phyloP scores from a whole-genome alignment of 495 filamentous ascomycete species.

The Penicillium canescens region DNA sequence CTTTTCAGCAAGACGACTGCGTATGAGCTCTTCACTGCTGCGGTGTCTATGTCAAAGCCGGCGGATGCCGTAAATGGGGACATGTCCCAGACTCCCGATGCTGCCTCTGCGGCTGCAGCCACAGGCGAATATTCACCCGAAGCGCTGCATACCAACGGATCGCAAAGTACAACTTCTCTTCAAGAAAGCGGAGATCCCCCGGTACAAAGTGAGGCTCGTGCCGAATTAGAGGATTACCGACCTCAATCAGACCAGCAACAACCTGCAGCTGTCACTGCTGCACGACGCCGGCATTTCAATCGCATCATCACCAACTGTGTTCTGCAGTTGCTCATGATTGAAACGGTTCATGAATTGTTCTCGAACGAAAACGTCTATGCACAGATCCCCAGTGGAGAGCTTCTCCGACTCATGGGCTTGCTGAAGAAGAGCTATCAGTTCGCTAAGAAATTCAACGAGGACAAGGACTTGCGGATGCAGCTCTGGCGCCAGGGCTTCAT shows the following conservation, averaged over 20 bases:
- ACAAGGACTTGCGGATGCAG: slow-evolving; percentile 92
- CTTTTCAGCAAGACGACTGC: slow-evolving; percentile 94
- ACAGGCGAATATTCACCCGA: slow-evolving; percentile 38
- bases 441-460: slow-evolving; percentile 93
- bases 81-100: slow-evolving; percentile 26
- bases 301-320: slow-evolving; percentile 99
- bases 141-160: slow-evolving; percentile 64
- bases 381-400: slow-evolving; percentile 83
- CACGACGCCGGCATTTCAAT: slow-evolving; percentile 96
- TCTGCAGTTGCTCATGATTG: slow-evolving; percentile 96
- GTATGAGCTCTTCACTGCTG: slow-evolving; percentile 88
- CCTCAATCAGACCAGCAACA: slow-evolving; percentile 73
- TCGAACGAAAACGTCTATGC: slow-evolving; percentile 94
- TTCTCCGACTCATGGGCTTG: slow-evolving; percentile 88
- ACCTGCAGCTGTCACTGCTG: slow-evolving; percentile 86
- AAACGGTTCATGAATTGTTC: slow-evolving; percentile 97
- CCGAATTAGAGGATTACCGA: slow-evolving; percentile 86
- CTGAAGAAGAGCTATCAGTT: slow-evolving; percentile 95
- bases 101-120: slow-evolving; percentile 16
- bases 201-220: slow-evolving; percentile 28
- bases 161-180: slow-evolving; percentile 38
- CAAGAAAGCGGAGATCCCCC: slow-evolving; percentile 44
- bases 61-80: slow-evolving; percentile 36
- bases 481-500: slow-evolving; percentile 98
- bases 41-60: slow-evolving; percentile 54